Conservation (phyloP, 192 early-diverging fungal species). For the Powellomyces hirtus region DNA sequence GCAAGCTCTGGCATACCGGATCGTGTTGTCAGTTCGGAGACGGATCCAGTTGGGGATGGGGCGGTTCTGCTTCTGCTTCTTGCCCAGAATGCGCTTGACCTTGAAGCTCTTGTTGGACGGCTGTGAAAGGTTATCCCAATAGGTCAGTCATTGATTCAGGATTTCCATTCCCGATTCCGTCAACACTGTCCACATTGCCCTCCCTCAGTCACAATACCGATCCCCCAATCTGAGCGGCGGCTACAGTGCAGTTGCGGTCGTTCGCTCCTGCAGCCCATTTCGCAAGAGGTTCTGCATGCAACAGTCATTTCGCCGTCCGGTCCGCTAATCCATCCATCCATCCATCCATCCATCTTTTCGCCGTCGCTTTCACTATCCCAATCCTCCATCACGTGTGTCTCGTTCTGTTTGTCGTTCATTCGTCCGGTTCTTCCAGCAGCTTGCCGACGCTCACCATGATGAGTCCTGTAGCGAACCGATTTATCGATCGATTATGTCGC, state of each 20-base stretch:
- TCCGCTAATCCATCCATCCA: constrained; percentile 19
- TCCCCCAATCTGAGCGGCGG: background rate
- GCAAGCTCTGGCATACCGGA: constrained; percentile 64
- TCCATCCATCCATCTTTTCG: constrained; percentile 17
- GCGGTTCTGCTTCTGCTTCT: constrained; percentile 99
- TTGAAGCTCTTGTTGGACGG: constrained; percentile 98
- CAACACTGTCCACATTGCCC: background rate
- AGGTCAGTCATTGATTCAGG: background rate
- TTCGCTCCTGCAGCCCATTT: background rate
- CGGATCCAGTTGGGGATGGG: constrained; percentile 98
- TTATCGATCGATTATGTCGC: no score
- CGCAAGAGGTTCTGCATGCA: background rate
- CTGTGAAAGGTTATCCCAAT: constrained; percentile 34
- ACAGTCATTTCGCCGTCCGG: background rate
- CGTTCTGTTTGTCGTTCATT: no score
- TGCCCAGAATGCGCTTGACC: constrained; percentile 97
- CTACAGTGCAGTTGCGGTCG: background rate
- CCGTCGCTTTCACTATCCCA: no score
- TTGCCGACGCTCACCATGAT: no score
- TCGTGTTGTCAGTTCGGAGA: constrained; percentile 90
- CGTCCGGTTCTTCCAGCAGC: no score
- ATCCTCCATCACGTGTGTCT: background rate
- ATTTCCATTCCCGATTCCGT: background rate
- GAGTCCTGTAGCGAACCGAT: no score
- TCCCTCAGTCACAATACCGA: background rate